Percentiles rank a stretch among this genome's conserved stretches.
These are phyloP conservation scores for Penicillium sp. DNA, from an alignment of 2,329 filamentous ascomycete species.

Conservation along the genomic window DNA sequence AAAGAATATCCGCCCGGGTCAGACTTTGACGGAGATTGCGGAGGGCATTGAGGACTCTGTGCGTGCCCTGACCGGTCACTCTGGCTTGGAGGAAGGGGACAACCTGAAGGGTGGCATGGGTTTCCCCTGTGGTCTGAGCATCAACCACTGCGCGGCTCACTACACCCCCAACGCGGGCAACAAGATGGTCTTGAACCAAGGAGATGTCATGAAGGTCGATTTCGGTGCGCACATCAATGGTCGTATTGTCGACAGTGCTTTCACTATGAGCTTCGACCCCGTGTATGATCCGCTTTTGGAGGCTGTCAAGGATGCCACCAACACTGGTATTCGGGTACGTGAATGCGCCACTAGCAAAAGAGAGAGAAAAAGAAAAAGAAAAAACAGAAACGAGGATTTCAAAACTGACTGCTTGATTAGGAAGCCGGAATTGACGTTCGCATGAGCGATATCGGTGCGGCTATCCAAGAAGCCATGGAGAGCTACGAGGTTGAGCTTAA, in stretches of 20 bases:
- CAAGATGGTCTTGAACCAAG: slow-evolving; percentile 61
- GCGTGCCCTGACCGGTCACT: slow-evolving; percentile 67
- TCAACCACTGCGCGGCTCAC: slow-evolving; percentile 81
- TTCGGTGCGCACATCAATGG: slow-evolving; percentile 67
- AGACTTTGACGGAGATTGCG: slow-evolving; percentile 73
- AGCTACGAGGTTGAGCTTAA: slow-evolving; percentile 83
- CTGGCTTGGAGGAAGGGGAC: slow-evolving; percentile 71
- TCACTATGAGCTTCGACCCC: slow-evolving; percentile 63
- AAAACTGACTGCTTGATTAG: slow-evolving; percentile 30
- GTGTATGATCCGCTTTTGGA: slow-evolving; percentile 62
- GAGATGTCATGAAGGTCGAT: slow-evolving; percentile 69
- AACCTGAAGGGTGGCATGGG: slow-evolving; percentile 74
- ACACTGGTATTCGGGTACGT: slow-evolving; percentile 63
- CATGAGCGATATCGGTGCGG: slow-evolving; percentile 74
- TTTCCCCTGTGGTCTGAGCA: slow-evolving; percentile 75
- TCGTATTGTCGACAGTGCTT: slow-evolving; percentile 65
- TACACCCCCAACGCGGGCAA: slow-evolving; percentile 84
- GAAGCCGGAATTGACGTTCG: slow-evolving; percentile 90
- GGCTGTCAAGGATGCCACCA: slow-evolving; percentile 63
- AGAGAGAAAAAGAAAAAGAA: too few species aligned
- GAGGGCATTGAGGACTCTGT: slow-evolving; percentile 83
- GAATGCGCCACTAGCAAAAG: neutral
- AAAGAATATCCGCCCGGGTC: slow-evolving; percentile 72
- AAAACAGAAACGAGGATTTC: too few species aligned
- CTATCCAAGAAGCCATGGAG: slow-evolving; percentile 88